Evolutionary conservation across 345 rosid genomes (phyloP).

Genomic region (Eucalyptus curtisii): DNA sequence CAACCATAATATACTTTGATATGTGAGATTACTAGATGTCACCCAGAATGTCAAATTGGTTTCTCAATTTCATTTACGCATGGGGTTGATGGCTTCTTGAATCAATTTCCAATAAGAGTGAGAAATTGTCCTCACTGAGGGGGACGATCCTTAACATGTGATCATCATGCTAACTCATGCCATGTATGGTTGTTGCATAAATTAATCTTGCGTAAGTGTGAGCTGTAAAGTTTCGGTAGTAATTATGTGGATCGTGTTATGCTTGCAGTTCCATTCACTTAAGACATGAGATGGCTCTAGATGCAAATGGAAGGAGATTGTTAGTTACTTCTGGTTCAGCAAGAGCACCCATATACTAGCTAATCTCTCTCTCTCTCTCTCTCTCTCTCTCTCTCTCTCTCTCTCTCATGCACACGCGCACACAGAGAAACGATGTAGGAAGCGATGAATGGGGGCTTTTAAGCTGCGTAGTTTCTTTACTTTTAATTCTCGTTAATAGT

Average conservation of each 20-base stretch:
- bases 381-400: not conserved
- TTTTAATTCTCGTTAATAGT: not conserved
- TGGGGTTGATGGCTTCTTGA: not conserved
- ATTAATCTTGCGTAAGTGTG: not conserved
- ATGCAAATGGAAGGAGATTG: conserved; percentile 35
- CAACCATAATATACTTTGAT: not conserved
- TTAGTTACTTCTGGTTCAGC: conserved; percentile 40
- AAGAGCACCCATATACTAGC: conserved; percentile 56
- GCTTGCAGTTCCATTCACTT: conserved; percentile 10
- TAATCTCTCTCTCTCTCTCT: not conserved
- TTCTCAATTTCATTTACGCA: not conserved
- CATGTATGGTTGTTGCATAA: not conserved
- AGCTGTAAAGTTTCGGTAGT: not conserved
- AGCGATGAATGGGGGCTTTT: not conserved
- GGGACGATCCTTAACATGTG: not conserved
- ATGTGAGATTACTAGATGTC: not conserved
- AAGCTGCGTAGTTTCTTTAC: not conserved
- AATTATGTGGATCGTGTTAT: conserved; percentile 16
- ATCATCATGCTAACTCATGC: not conserved
- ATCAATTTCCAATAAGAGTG: not conserved
- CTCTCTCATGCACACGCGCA: not conserved
- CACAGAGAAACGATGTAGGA: not conserved
- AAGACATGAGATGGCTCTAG: conserved; percentile 58
- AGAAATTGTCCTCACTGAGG: not conserved
- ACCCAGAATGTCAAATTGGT: not conserved